Conservation (phyloP, 352 stramenopile species). For the Pythium utonaiense region DNA sequence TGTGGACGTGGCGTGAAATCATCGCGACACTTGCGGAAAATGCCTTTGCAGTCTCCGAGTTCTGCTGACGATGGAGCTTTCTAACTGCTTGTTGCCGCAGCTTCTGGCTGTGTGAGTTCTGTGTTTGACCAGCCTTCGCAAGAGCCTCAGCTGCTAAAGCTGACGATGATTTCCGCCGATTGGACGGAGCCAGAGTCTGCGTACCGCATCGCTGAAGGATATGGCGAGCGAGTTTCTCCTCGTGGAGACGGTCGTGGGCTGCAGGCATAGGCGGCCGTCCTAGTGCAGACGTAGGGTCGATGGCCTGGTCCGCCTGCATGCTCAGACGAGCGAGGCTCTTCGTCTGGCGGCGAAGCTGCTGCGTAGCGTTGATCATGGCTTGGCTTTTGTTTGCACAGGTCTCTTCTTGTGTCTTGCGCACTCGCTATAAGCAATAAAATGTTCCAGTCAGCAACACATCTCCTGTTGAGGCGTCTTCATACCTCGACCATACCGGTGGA, state of each 20-base stretch:
- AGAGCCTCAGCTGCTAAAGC: slow-evolving; percentile 29
- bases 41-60: slow-evolving; percentile 45
- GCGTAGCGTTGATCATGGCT: slow-evolving; percentile 31
- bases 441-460: too few relatives aligned
- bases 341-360: slow-evolving; percentile 29
- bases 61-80: slow-evolving; percentile 35
- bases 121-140: neutral
- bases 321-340: slow-evolving; percentile 27
- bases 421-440: slow-evolving; percentile 9
- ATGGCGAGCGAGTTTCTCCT: slow-evolving; percentile 35
- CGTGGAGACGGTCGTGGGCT: slow-evolving; percentile 28
- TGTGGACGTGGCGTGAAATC: slow-evolving; percentile 71
- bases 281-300: neutral
- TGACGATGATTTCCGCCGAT: slow-evolving; percentile 32
- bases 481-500: slow-evolving; percentile 20
- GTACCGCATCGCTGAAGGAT: slow-evolving; percentile 28
- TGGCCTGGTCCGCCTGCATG: neutral
- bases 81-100: slow-evolving; percentile 22
- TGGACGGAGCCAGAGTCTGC: slow-evolving; percentile 33
- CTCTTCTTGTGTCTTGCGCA: slow-evolving; percentile 20
- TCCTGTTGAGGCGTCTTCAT: too few relatives aligned
- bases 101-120: neutral
- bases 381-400: slow-evolving; percentile 26
- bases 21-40: slow-evolving; percentile 70
- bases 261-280: neutral